Percentiles rank a stretch among this genome's conserved stretches.
Evolutionary conservation across 2,329 filamentous ascomycete species (phyloP).

Genomic region (Xylariaceae sp.): DNA sequence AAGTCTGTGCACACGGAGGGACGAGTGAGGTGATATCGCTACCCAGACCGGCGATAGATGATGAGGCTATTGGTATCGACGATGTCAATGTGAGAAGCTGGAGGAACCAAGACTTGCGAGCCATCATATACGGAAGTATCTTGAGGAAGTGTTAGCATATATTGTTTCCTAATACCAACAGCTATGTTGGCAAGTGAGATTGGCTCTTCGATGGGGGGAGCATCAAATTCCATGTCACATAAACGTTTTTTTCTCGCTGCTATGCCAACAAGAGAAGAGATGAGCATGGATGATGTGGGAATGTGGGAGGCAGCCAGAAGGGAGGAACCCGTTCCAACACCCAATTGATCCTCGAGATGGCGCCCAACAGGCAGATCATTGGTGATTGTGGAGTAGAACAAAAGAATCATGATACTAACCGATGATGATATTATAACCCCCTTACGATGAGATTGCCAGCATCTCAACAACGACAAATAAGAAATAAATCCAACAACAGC

Average conservation of each 20-base stretch:
- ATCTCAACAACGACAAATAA: conserved; percentile 27
- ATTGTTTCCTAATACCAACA: conserved; percentile 13
- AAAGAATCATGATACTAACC: conserved; percentile 27
- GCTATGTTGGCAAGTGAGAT: conserved; percentile 17
- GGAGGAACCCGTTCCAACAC: conserved; percentile 8
- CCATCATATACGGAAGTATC: conserved; percentile 32
- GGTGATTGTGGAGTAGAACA: background rate
- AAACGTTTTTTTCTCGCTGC: conserved; percentile 6
- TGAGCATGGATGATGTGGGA: conserved; percentile 7
- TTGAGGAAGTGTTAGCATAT: conserved; percentile 26
- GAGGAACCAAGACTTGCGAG: conserved; percentile 26
- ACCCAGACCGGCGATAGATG: conserved; percentile 23
- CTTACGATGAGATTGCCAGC: conserved; percentile 30
- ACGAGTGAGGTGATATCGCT: conserved; percentile 26
- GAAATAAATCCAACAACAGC: conserved; percentile 22
- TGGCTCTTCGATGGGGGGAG: conserved; percentile 15
- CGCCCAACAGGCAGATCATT: too few relatives aligned
- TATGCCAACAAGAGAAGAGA: background rate
- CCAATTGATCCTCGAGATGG: conserved; percentile 23
- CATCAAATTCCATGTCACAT: conserved; percentile 22
- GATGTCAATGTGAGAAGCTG: conserved; percentile 29
- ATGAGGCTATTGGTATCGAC: conserved; percentile 23
- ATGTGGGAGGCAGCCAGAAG: conserved; percentile 4
- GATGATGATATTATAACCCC: conserved; percentile 28
- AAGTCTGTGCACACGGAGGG: conserved; percentile 36